These are phyloP conservation scores for Anaeromyces robustus DNA, from an alignment of 192 early-diverging fungal species.

Conservation along the genomic window DNA sequence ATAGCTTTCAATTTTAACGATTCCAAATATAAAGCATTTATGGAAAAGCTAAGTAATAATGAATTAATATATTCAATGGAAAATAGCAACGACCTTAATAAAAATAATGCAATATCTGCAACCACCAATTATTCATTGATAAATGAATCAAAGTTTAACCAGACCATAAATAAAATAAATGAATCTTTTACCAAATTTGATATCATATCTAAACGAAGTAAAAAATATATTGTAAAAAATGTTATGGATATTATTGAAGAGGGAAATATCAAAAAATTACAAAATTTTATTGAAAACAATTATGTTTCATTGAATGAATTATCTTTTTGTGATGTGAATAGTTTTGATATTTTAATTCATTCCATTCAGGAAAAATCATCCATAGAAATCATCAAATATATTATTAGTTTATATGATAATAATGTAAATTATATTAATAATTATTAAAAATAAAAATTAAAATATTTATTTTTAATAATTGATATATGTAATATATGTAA, in stretches of 20 bases:
- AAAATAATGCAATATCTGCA: neutral
- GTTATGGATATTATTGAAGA: neutral
- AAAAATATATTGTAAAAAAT: neutral
- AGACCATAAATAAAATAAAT: neutral
- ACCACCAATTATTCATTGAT: neutral
- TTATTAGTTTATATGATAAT: neutral
- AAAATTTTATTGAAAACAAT: neutral
- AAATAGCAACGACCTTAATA: neutral
- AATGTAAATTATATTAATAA: too few species aligned
- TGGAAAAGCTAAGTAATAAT: neutral
- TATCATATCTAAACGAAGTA: neutral
- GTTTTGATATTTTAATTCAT: neutral
- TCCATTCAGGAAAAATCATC: neutral
- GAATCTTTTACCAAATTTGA: neutral
- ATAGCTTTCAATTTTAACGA: neutral
- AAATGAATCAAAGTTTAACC: neutral
- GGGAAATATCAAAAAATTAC: neutral
- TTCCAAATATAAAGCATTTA: neutral
- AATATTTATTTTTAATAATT: too few species aligned
- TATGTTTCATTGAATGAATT: neutral
- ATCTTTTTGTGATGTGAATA: neutral
- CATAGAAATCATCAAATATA: neutral
- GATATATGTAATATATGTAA: too few species aligned
- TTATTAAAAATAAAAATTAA: too few species aligned
- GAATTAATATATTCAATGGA: neutral